Conservation (phyloP, 2,329 filamentous ascomycete genomes). For the Colletotrichum zoysiae region DNA sequence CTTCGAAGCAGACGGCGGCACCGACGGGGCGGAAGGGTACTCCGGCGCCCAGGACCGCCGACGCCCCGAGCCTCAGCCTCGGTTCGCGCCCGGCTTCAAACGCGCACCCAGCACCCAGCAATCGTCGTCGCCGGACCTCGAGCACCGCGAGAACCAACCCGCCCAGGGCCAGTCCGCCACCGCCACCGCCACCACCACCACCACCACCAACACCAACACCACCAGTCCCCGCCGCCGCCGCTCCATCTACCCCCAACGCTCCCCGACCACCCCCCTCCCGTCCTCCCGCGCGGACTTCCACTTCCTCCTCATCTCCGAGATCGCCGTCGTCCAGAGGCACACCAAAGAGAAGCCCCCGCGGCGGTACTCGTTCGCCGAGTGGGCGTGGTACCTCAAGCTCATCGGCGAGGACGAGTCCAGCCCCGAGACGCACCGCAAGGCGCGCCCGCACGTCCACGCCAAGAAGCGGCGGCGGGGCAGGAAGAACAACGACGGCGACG, state of each 20-base stretch:
- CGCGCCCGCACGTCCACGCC: slow-evolving; percentile 45
- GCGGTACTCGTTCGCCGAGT: slow-evolving; percentile 84
- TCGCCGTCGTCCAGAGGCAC: slow-evolving; percentile 74
- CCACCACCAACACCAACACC: neutral
- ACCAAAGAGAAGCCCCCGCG: slow-evolving; percentile 68
- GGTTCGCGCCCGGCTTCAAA: slow-evolving; percentile 18
- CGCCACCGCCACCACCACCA: too few species aligned
- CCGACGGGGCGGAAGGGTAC: slow-evolving; percentile 37
- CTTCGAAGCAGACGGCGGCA: slow-evolving; percentile 45
- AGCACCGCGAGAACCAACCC: neutral
- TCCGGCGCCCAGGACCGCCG: neutral
- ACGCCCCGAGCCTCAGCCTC: neutral
- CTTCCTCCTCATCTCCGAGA: slow-evolving; percentile 78
- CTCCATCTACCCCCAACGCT: slow-evolving; percentile 52
- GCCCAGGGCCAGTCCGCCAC: neutral
- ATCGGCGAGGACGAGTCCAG: slow-evolving; percentile 75
- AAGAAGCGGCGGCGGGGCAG: slow-evolving; percentile 43
- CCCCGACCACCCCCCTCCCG: slow-evolving; percentile 54
- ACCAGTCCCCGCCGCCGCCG: slow-evolving; percentile 49
- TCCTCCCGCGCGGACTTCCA: slow-evolving; percentile 61
- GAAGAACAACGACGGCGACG: slow-evolving; percentile 28
- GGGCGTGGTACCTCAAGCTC: slow-evolving; percentile 85
- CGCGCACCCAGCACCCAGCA: neutral
- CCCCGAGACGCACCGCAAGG: slow-evolving; percentile 62
- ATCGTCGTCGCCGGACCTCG: neutral